phyloP scores from a whole-genome alignment of 2,329 filamentous ascomycete genomes.

The Claviceps cyperi region DNA sequence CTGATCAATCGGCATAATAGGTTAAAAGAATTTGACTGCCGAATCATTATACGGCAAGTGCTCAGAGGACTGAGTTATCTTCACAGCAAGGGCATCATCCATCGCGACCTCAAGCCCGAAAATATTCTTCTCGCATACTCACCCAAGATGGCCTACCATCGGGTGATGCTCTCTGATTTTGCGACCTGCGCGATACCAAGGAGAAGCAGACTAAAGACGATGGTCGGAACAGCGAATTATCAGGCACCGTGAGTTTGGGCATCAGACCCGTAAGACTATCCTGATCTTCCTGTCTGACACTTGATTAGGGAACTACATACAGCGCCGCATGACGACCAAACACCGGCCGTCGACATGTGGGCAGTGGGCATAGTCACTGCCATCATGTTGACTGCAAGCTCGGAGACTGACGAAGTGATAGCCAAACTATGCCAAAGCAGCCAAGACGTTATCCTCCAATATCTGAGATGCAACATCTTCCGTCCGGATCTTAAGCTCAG shows the following conservation, averaged over 20 bases:
- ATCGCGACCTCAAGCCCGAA: conserved; percentile 40
- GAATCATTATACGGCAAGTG: conserved; percentile 33
- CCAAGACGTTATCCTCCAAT: conserved; percentile 12
- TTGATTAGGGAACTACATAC: conserved; percentile 23
- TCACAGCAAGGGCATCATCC: conserved; percentile 33
- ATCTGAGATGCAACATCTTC: conserved; percentile 9
- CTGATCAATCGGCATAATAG: conserved; percentile 23
- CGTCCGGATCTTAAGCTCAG: conserved; percentile 10
- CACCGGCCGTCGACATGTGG: conserved; percentile 34
- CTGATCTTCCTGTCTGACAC: conserved; percentile 3
- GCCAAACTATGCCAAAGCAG: conserved; percentile 14
- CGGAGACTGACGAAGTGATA: conserved; percentile 8
- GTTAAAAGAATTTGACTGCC: conserved; percentile 23
- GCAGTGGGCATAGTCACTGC: conserved; percentile 33
- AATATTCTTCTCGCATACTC: conserved; percentile 36
- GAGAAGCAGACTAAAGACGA: conserved; percentile 27
- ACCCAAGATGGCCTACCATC: conserved; percentile 25
- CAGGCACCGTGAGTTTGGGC: conserved; percentile 32
- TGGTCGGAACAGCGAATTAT: conserved; percentile 31
- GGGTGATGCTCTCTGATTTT: conserved; percentile 38
- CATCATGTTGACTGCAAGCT: conserved; percentile 17
- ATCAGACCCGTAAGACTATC: background rate
- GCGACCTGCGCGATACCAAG: conserved; percentile 30
- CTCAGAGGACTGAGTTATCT: conserved; percentile 31
- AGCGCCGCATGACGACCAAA: conserved; percentile 14